Base-by-base conservation (phyloP, 805 yeast genomes). In the Metschnikowia sp. region DNA sequence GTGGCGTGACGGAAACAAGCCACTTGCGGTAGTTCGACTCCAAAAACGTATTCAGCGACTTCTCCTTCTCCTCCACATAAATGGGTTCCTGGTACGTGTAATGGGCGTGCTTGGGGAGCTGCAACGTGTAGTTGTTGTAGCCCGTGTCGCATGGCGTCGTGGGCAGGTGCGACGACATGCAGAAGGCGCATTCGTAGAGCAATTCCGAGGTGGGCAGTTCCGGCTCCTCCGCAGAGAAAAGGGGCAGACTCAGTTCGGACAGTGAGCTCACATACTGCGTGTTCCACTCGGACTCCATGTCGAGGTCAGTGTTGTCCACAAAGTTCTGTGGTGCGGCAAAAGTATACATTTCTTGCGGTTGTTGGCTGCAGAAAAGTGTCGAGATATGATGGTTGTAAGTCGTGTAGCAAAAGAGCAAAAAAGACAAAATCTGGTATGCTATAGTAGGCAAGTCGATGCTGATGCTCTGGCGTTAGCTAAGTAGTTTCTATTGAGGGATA, bases 1-100 rank as follows among this genome's bases (percentile, higher is more conserved):
- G 49, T 10, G 58, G 57, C n/a, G 57, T 49, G 15, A 56, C 58
- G 26, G 57, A 52, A 12, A 56, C 58, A 32, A 56, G 51, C 59
- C 59, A 56, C 51, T 56, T 56, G 32, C 59, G 47, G 55, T 56
- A 56, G 51, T 56, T 56, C 36, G 56, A 50, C 49, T 55, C 45
- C 44, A 56, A 52, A 36, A 52, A 42, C 36, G 49, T 32, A 40
- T 42, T 38, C 34, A 28, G 44, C 49, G 41, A 53, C 33, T 46
- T 31, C 26, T 22, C 26, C 40, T 40, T 43, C 29, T 49, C 50
- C 41, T 51, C 53, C 11, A 49, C 47, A 33, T 40, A 52, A 12
- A 50, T 36, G 1, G 59, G 58, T 36, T 48, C 36, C 36, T 31
- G 39, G 46, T 41, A 40, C 13, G 39, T 28, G 36, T 49, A 54